Evolutionary conservation across 208 protist genomes (phyloP).

Genomic region (Trichomonas gallinae): DNA sequence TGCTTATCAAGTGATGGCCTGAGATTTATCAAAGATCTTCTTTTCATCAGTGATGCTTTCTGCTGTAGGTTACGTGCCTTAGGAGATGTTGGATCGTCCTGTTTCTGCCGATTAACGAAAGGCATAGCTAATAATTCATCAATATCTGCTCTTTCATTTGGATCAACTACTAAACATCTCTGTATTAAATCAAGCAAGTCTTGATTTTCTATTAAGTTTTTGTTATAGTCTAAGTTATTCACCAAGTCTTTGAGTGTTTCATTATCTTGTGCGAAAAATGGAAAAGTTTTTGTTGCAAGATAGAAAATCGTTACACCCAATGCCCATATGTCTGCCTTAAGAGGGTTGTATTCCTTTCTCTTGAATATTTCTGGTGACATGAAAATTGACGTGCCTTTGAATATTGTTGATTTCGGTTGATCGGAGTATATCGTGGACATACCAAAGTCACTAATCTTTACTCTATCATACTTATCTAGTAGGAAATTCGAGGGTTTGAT

Average conservation of each 20-base stretch:
- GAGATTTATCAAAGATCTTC: no score
- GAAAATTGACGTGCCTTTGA: neutral
- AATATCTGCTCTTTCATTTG: neutral
- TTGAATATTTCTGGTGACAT: neutral
- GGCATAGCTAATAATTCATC: neutral
- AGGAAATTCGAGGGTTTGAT: neutral
- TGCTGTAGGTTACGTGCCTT: no score
- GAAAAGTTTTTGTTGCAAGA: constrained; percentile 31
- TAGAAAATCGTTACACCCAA: constrained; percentile 51
- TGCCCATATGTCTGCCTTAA: constrained; percentile 50
- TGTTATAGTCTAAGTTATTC: neutral
- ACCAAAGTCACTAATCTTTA: neutral
- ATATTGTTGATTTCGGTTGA: neutral
- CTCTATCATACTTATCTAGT: neutral
- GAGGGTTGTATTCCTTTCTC: neutral
- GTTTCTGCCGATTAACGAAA: no score
- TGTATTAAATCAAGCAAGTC: neutral
- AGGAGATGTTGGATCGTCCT: no score
- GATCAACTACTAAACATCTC: neutral
- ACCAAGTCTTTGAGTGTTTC: neutral
- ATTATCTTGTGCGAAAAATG: neutral
- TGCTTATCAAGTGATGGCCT: no score
- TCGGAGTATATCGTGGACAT: neutral
- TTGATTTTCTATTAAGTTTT: neutral
- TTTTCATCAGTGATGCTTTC: no score